A percentile compares a stretch with the other conserved stretches of the same genome.
phyloP scores from a whole-genome alignment of 441 rosid genomes.

The Raphanus hybrid region DNA sequence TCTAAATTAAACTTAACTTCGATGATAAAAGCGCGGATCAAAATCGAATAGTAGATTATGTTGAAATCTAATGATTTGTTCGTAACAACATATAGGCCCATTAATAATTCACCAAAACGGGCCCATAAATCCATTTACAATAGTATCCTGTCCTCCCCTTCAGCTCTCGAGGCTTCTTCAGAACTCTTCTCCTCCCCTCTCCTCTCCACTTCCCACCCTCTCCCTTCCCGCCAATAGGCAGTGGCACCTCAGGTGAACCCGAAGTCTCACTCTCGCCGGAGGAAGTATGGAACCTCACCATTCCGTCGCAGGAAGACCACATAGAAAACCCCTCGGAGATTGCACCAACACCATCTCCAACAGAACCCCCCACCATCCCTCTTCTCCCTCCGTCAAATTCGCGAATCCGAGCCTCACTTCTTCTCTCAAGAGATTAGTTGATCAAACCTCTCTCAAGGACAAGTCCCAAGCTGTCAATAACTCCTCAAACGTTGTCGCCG shows the following conservation, averaged over 20 bases:
- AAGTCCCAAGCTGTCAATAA: neutral
- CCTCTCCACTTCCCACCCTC: neutral
- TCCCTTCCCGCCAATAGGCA: constrained; percentile 35
- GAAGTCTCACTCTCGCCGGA: constrained; percentile 9
- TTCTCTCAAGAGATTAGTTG: constrained; percentile 33
- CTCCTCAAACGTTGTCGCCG: constrained; percentile 6
- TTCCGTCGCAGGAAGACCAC: neutral
- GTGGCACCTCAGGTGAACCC: constrained; percentile 15
- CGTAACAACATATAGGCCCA: constrained; percentile 25
- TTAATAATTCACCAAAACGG: neutral
- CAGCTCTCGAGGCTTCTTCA: constrained; percentile 26
- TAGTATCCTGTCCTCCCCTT: neutral
- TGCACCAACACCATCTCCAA: constrained; percentile 50
- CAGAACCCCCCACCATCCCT: constrained; percentile 31
- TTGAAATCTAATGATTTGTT: too few species aligned
- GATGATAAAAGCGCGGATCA: too few species aligned
- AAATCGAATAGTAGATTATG: too few species aligned
- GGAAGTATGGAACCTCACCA: constrained; percentile 35
- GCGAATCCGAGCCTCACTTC: constrained; percentile 40
- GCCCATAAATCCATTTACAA: neutral
- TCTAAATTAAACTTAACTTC: too few species aligned
- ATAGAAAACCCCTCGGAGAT: constrained; percentile 53
- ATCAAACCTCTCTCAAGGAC: neutral
- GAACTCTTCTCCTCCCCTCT: constrained; percentile 15
- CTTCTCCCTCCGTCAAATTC: constrained; percentile 49